These are phyloP conservation scores for Candida dajiaensis DNA, from an alignment of 805 yeast species.

Conservation along the genomic window DNA sequence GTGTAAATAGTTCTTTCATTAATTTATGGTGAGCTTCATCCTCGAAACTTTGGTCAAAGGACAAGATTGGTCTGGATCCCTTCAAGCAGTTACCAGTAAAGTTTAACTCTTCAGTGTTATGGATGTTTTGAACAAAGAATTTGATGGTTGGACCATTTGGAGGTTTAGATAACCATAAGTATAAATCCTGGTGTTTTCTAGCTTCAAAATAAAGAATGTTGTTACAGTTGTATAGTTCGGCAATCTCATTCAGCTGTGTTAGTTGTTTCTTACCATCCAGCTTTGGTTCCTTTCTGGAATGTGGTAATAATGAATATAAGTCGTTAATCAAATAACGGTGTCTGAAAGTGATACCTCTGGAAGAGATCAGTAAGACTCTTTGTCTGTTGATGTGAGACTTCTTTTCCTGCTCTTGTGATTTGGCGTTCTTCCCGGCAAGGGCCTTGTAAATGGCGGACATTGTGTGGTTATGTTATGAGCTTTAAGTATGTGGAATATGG, in stretches of 20 bases:
- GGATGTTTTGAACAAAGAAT: conserved; percentile 90
- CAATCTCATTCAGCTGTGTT: conserved; percentile 86
- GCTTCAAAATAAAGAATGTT: conserved; percentile 92
- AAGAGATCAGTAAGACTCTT: conserved; percentile 80
- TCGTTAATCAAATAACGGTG: conserved; percentile 93
- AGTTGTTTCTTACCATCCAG: conserved; percentile 88
- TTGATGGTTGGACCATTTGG: conserved; percentile 97
- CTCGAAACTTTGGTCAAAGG: conserved; percentile 80
- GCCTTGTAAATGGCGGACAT: conserved; percentile 78
- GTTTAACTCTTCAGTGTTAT: conserved; percentile 91
- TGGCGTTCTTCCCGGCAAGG: conserved; percentile 41
- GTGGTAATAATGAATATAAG: conserved; percentile 75
- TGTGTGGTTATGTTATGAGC: not conserved
- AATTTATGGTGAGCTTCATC: conserved; percentile 61
- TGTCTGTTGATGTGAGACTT: conserved; percentile 75
- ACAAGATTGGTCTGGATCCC: conserved; percentile 90
- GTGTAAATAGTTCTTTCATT: conserved; percentile 77
- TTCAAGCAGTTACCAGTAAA: conserved; percentile 94
- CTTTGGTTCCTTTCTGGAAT: conserved; percentile 93
- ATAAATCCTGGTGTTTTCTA: conserved; percentile 92
- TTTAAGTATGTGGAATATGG: too few relatives aligned
- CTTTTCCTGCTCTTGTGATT: conserved; percentile 30
- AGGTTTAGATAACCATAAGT: conserved; percentile 91
- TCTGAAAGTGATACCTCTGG: conserved; percentile 92
- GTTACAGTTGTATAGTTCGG: conserved; percentile 95